A percentile compares a stretch with the other conserved stretches of the same genome.
Evolutionary conservation across 441 rosid species (phyloP).

Genomic region (Eruca vesicaria): DNA sequence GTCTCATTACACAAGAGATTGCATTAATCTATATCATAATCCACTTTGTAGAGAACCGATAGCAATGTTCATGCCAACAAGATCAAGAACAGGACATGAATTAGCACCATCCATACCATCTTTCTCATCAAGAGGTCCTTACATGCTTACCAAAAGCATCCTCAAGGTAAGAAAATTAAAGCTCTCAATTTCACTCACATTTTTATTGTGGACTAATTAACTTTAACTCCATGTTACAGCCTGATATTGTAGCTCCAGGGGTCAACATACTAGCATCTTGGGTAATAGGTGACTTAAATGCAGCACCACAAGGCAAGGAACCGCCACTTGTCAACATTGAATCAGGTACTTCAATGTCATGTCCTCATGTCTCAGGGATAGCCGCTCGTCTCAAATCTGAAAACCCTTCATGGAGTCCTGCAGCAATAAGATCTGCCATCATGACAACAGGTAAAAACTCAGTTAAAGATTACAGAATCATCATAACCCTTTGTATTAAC

Average conservation of each 20-base stretch:
- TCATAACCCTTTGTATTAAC: slow-evolving; percentile 1
- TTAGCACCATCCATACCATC: slow-evolving; percentile 66
- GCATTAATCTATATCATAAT: background rate
- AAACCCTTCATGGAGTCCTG: slow-evolving; percentile 51
- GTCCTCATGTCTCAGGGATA: slow-evolving; percentile 70
- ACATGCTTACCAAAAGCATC: slow-evolving; percentile 48
- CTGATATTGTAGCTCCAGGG: slow-evolving; percentile 74
- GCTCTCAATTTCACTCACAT: background rate
- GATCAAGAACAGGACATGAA: slow-evolving; percentile 39
- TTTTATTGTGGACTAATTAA: background rate
- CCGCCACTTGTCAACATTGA: slow-evolving; percentile 47
- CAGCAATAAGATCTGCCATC: slow-evolving; percentile 60
- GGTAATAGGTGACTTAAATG: slow-evolving; percentile 48
- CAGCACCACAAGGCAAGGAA: slow-evolving; percentile 40
- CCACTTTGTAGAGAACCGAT: slow-evolving; percentile 51
- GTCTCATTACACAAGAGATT: background rate
- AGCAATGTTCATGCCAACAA: slow-evolving; percentile 60
- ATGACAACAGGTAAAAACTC: slow-evolving; percentile 61
- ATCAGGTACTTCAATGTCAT: slow-evolving; percentile 43
- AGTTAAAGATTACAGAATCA: background rate
- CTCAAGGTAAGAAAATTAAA: slow-evolving; percentile 48
- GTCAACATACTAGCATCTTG: slow-evolving; percentile 52
- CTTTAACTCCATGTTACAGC: slow-evolving; percentile 43
- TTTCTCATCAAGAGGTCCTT: slow-evolving; percentile 79
- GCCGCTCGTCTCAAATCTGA: slow-evolving; percentile 56